These are phyloP conservation scores for Pichia cephalocereana DNA, from an alignment of 805 yeast species.

Conservation along the genomic window DNA sequence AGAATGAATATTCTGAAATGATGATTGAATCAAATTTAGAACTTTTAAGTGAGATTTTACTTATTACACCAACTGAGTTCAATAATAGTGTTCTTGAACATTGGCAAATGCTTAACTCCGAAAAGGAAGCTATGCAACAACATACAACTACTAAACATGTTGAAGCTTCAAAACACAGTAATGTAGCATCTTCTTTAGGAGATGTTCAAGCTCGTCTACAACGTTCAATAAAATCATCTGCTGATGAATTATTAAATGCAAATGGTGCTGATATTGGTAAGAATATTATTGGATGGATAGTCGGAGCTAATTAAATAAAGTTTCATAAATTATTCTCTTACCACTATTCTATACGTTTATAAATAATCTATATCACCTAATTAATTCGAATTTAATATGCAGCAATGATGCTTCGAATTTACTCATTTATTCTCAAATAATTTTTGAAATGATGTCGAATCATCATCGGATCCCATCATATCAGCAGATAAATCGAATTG, in stretches of 20 bases:
- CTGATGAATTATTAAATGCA: conserved; percentile 15
- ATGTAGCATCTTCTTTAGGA: conserved; percentile 1
- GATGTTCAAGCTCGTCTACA: conserved; percentile 22
- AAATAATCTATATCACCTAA: too few relatives aligned
- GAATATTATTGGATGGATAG: conserved; percentile 28
- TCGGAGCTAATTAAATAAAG: conserved; percentile 21
- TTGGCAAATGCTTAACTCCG: conserved; percentile 44
- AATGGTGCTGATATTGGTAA: conserved; percentile 23
- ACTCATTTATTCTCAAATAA: too few relatives aligned
- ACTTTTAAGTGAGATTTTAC: conserved; percentile 43
- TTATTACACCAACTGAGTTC: conserved; percentile 45
- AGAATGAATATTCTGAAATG: conserved; percentile 27
- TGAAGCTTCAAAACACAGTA: neutral
- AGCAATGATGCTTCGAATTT: too few relatives aligned
- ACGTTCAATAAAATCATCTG: conserved; percentile 22
- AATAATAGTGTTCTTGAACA: conserved; percentile 48
- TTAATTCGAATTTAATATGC: too few relatives aligned
- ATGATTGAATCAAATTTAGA: conserved; percentile 34
- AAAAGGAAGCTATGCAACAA: conserved; percentile 13
- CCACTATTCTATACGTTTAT: too few relatives aligned
- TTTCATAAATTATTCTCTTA: too few relatives aligned
- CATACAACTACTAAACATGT: neutral
- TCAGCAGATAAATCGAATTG: too few relatives aligned
- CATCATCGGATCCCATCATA: too few relatives aligned
- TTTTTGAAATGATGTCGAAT: too few relatives aligned